phyloP scores from a whole-genome alignment of 2,329 filamentous ascomycete genomes.

The Malbranchea zuffiana region DNA sequence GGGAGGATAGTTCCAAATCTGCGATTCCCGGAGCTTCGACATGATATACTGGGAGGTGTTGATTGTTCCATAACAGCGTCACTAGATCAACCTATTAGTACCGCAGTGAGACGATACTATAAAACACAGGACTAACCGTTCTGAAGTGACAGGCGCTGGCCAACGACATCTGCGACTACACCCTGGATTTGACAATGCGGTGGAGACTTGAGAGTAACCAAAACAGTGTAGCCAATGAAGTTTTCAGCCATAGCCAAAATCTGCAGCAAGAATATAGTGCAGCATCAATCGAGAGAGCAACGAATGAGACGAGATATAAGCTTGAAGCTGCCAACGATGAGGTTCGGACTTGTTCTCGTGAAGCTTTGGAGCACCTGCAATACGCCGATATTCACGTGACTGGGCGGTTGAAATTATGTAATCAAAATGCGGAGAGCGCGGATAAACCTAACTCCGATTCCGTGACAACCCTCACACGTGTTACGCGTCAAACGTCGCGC shows the following conservation, averaged over 20 bases:
- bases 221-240: constrained; percentile 67
- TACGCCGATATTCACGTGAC: too few relatives aligned
- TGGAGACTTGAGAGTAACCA: constrained; percentile 59
- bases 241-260: constrained; percentile 47
- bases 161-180: constrained; percentile 58
- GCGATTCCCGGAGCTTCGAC: constrained; percentile 49
- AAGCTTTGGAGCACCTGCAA: too few relatives aligned
- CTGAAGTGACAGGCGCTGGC: constrained; percentile 56
- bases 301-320: too few relatives aligned
- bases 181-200: constrained; percentile 56
- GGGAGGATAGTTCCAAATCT: constrained; percentile 45
- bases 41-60: constrained; percentile 43
- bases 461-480: too few relatives aligned
- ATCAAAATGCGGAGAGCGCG: too few relatives aligned
- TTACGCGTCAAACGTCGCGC: too few relatives aligned
- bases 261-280: too few relatives aligned
- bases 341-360: too few relatives aligned
- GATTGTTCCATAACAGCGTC: constrained; percentile 40
- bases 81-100: constrained; percentile 35
- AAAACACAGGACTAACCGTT: constrained; percentile 52
- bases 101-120: not conserved
- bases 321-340: too few relatives aligned
- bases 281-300: too few relatives aligned
- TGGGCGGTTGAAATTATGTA: too few relatives aligned
- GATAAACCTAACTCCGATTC: too few relatives aligned